These are phyloP conservation scores for Musa schizocarpa DNA, from an alignment of 176 grass and related monocot genomes.

Conservation along the genomic window DNA sequence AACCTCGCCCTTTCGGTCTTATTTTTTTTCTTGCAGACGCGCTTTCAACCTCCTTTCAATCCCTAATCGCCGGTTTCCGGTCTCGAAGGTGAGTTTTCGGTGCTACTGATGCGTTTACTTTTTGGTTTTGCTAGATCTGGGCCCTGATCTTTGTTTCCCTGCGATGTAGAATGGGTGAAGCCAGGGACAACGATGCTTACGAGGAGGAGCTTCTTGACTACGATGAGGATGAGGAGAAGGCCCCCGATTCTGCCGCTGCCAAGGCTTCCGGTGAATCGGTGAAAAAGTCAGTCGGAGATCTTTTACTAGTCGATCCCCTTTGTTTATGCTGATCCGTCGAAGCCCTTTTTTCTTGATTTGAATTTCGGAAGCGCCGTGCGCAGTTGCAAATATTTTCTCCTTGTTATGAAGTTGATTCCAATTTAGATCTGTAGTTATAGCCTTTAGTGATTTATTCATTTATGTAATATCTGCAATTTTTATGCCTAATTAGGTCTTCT, in stretches of 20 bases:
- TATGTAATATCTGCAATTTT: neutral
- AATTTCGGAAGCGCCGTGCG: neutral
- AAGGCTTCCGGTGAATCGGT: slow-evolving; percentile 54
- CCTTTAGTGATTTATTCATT: neutral
- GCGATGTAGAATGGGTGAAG: slow-evolving; percentile 64
- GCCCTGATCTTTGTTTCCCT: neutral
- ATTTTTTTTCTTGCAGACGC: neutral
- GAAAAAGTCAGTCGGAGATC: slow-evolving; percentile 46
- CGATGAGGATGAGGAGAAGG: slow-evolving; percentile 93
- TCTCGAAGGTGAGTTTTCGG: neutral
- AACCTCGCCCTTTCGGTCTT: neutral
- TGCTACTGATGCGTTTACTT: neutral
- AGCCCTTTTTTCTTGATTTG: neutral
- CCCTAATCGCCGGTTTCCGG: neutral
- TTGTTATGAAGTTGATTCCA: neutral
- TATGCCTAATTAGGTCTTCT: neutral
- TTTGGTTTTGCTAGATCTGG: slow-evolving; percentile 5
- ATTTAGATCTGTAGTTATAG: neutral
- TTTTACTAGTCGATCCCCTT: neutral
- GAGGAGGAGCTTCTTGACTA: slow-evolving; percentile 99
- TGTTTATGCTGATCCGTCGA: neutral
- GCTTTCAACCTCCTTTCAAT: neutral
- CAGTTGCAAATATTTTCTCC: neutral
- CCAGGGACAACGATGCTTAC: slow-evolving; percentile 78
- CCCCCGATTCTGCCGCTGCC: slow-evolving; percentile 51